Evolutionary conservation across 129 eudicot genomes (phyloP).

Genomic region (Escallonia rubra): DNA sequence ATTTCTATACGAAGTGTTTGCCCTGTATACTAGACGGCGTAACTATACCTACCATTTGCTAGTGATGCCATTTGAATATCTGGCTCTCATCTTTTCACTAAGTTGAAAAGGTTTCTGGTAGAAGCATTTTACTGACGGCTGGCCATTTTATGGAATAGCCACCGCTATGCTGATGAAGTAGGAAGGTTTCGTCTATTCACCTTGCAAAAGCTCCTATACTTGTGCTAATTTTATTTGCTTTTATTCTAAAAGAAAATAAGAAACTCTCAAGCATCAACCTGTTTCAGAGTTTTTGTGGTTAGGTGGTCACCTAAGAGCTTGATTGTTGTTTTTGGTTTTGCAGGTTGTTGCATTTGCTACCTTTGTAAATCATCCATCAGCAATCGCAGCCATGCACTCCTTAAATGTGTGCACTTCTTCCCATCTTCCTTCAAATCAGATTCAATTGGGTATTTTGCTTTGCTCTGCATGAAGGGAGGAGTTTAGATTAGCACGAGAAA

Average conservation of each 20-base stretch:
- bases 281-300: background rate
- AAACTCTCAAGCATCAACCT: too few species aligned
- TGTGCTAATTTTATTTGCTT: background rate
- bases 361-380: slow-evolving; percentile 76
- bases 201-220: background rate
- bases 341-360: slow-evolving; percentile 99
- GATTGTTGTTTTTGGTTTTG: slow-evolving; percentile 5
- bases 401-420: slow-evolving; percentile 50
- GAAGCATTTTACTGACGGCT: too few species aligned
- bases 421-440: background rate
- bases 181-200: background rate
- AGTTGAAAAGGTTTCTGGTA: background rate
- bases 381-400: slow-evolving; percentile 68
- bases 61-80: too few species aligned
- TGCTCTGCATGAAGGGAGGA: too few species aligned
- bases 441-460: background rate
- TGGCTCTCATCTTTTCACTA: background rate
- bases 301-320: background rate
- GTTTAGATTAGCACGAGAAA: too few species aligned
- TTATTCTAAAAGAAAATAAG: too few species aligned
- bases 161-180: too few species aligned
- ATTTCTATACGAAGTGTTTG: too few species aligned
- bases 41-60: too few species aligned
- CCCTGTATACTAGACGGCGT: too few species aligned
- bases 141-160: too few species aligned